Evolutionary conservation across 768 basidiomycete species (phyloP).

Genomic region (Tylopilus intermedius): DNA sequence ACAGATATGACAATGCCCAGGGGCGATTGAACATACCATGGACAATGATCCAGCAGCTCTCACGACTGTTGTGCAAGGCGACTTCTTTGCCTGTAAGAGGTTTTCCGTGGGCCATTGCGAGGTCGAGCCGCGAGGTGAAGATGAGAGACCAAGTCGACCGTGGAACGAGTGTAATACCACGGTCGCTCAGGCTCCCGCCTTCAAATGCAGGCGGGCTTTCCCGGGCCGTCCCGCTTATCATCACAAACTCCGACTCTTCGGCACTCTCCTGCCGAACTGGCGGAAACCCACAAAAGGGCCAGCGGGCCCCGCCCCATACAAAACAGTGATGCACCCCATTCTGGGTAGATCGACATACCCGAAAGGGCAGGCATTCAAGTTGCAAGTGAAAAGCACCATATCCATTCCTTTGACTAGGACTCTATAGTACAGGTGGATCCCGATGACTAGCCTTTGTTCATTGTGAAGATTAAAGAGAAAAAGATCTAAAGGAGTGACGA

Average conservation of each 20-base stretch:
- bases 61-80: constrained; percentile 50
- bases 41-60: constrained; percentile 80
- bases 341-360: constrained; percentile 3
- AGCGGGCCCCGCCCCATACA: not conserved
- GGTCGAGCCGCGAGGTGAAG: not conserved
- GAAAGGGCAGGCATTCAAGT: constrained; percentile 10
- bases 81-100: constrained; percentile 46
- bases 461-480: constrained; percentile 19
- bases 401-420: not conserved
- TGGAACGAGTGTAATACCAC: not conserved
- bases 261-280: not conserved
- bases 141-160: not conserved
- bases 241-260: constrained; percentile 8
- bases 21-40: constrained; percentile 48
- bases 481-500: constrained; percentile 21
- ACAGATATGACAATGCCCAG: not conserved
- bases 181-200: not conserved
- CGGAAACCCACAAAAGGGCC: not conserved
- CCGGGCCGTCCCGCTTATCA: constrained; percentile 8
- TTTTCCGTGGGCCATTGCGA: constrained; percentile 13
- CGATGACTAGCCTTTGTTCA: constrained; percentile 12
- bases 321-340: too few relatives aligned
- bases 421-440: constrained; percentile 2
- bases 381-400: not conserved
- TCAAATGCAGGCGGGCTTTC: not conserved